Evolutionary conservation across 129 eudicot genomes (phyloP), one percentile per base, ranked within the genome.

Genomic region (Lonicera japonica): DNA sequence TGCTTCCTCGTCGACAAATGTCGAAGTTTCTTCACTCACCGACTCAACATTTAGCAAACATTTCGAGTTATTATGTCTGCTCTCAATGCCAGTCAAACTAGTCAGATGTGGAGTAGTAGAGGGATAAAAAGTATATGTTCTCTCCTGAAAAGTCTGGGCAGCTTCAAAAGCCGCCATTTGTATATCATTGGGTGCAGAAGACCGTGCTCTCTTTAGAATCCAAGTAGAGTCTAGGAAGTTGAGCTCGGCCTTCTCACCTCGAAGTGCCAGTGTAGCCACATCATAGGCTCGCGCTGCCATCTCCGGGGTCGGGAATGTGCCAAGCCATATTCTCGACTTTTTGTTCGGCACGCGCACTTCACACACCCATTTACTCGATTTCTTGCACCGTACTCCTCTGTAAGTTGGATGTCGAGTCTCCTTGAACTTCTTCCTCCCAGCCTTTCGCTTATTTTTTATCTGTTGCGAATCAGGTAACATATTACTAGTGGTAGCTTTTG

Each of bases 271-370:
- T 60, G 71, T 64, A 21, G 84, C 77, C 18, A 75, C 71, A 39
- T 75, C 84, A 21, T 74, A 60, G 34, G 80, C 83, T 21, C 80
- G 63, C 7, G 80, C 84, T 0, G 84, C 84, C 84, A 74, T 74
- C 56, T 79, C 80, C 8, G 84, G 70, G 16, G 75, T 79, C 1
- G 72, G 72, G 67, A 66, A 79, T 5, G 85, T 79, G 14, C 85
- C 85, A 20, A 79, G 54, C 85, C 85, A 75, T 3, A 79, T 71
- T 58, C 75, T 76, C 41, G 78, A 34, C 40, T 68, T 75, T 48
- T 75, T 79, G 21, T n/a, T 66, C 0, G 85, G 81, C 17, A 75
- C 85, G 0, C 75, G 81, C 13, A 75, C 58, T 52, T 79, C 85
- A 12, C 75, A 71, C 1, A 79, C 80, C 84, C 84, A 75, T 58